These are phyloP conservation scores for Venturia nashicola DNA, from an alignment of 2,329 filamentous ascomycete genomes.

Conservation along the genomic window DNA sequence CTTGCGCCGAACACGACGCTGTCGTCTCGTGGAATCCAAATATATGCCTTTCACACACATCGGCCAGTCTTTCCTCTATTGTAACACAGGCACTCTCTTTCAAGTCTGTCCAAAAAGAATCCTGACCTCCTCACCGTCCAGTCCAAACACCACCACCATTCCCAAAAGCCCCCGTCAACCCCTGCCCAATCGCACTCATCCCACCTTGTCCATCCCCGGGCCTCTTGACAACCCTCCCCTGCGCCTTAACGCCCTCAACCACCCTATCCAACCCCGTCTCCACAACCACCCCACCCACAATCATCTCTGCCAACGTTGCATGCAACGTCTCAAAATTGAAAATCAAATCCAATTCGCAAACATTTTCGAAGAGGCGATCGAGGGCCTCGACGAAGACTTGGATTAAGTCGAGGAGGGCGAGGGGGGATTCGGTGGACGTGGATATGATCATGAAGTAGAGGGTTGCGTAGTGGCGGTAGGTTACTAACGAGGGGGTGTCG, in stretches of 20 bases:
- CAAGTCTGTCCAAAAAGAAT: not conserved
- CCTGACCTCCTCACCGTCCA: conserved; percentile 1
- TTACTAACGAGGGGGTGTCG: conserved; percentile 88
- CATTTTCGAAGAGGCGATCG: conserved; percentile 92
- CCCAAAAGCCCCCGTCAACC: conserved; percentile 1
- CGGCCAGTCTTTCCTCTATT: too few species aligned
- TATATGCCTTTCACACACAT: too few species aligned
- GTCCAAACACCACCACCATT: conserved; percentile 6
- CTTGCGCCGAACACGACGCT: too few species aligned
- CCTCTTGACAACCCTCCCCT: conserved; percentile 66
- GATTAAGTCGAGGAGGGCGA: conserved; percentile 90
- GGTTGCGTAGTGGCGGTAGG: conserved; percentile 95
- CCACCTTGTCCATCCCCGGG: conserved; percentile 31
- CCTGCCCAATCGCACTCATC: conserved; percentile 12
- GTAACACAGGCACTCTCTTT: not conserved
- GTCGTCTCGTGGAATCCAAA: too few species aligned
- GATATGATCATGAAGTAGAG: conserved; percentile 98
- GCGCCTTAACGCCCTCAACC: conserved; percentile 65
- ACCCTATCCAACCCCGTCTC: conserved; percentile 86
- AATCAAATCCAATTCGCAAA: conserved; percentile 95
- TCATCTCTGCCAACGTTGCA: conserved; percentile 82
- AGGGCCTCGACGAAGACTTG: conserved; percentile 96
- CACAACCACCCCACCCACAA: conserved; percentile 86
- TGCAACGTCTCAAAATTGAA: conserved; percentile 98
- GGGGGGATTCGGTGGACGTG: conserved; percentile 88